Base-by-base conservation (phyloP, 176 grass and related monocot genomes). In the Hordeum vulgare region DNA sequence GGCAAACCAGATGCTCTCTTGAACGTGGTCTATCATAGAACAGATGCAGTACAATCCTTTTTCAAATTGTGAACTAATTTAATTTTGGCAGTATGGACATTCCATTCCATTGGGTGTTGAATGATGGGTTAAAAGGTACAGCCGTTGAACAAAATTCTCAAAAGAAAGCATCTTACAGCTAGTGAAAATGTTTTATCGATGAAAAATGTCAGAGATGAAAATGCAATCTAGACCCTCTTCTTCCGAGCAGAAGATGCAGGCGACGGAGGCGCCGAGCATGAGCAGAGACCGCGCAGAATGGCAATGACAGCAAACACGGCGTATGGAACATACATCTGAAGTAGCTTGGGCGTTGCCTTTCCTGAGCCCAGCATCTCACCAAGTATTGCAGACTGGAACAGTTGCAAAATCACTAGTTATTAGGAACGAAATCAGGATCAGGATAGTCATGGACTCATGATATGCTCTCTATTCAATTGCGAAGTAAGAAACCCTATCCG, bases 251-350 rank as follows among this genome's bases (percentile, higher is more conserved):
- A 70, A 71, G 80, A 56, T 35, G 74, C 54, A 9, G 36, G 17
- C 47, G 80, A 78, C 31, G 86, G 44, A 14, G 61, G 54, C 8
- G 8, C 64, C 2, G 56, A 71, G 54, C 53, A 54, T 11, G 84
- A 78, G 15, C 84, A 57, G 27, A 97, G 85, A 25, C 94, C 91
- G 24, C 85, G 89, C 18, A 94, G 20, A 66, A 91, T 94, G 11
- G 91, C 86, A 49, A 84, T 28, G 61, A 91, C 58, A 5, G 81
- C 69, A 27, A 97, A 89, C 66, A 85, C 61, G 3, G 15, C 37
- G 62, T 88, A 91, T 59, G 91, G 94, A 71, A 15, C 63, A 78
- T 97, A 97, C 78, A 91, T 54, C 88, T 91, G 91, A 62, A 97
- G 68, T 60, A 97, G 42, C 70, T 80, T 89, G 8, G 88, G 68